phyloP scores from a whole-genome alignment of 345 rosid genomes.

The Rhizophora apiculata region DNA sequence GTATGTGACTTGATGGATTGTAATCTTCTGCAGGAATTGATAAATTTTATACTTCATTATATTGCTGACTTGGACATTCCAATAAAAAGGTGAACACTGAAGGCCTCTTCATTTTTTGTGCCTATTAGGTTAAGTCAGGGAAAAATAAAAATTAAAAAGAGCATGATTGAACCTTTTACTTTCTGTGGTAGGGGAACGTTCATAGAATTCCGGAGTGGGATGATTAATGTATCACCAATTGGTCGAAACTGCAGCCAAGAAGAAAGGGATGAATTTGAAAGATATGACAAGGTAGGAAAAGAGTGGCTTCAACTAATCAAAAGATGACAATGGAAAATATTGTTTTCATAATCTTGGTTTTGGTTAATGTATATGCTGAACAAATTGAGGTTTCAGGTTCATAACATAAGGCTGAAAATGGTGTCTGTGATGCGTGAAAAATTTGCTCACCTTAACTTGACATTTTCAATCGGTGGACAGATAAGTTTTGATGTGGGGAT shows the following conservation, averaged over 20 bases:
- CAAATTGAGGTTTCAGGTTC: slow-evolving; percentile 57
- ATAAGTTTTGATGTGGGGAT: slow-evolving; percentile 89
- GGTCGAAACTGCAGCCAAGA: slow-evolving; percentile 99
- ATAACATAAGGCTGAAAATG: slow-evolving; percentile 79
- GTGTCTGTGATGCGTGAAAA: slow-evolving; percentile 76
- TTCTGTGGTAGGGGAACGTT: slow-evolving; percentile 74
- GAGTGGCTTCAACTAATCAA: slow-evolving; percentile 7
- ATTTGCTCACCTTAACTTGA: slow-evolving; percentile 85
- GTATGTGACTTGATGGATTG: slow-evolving; percentile 2
- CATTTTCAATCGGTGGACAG: slow-evolving; percentile 96
- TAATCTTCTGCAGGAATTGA: slow-evolving; percentile 63
- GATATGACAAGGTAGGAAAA: slow-evolving; percentile 76
- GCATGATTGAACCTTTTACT: slow-evolving; percentile 7
- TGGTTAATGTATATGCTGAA: slow-evolving; percentile 1
- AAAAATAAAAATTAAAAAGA: background rate
- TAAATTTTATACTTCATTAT: slow-evolving; percentile 78
- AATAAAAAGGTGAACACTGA: slow-evolving; percentile 63
- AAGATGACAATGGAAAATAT: background rate
- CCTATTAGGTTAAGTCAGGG: background rate
- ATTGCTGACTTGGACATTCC: slow-evolving; percentile 98
- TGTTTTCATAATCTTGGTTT: slow-evolving; percentile 10
- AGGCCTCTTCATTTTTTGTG: background rate
- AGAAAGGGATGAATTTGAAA: slow-evolving; percentile 96
- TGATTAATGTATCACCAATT: slow-evolving; percentile 96
- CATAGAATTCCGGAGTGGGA: slow-evolving; percentile 93